Evolutionary conservation across 441 rosid species (phyloP), one percentile per base, ranked within the genome.

Genomic region (Heliophila coronopifolia): DNA sequence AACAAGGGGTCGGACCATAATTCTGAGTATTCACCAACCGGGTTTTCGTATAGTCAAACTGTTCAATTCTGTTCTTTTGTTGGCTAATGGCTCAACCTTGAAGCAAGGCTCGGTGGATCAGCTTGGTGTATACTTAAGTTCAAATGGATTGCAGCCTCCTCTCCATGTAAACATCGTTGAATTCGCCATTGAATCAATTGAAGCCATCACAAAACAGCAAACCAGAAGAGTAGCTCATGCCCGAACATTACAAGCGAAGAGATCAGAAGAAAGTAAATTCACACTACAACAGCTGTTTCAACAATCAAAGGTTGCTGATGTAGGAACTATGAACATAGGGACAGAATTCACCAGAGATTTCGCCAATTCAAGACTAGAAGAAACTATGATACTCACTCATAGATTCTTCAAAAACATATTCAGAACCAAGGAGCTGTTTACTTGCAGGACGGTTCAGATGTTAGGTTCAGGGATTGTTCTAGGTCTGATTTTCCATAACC

Each of bases 391-490:
- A 33, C 95, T 87, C 50, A 71, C 84, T 1, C 88, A 82, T 36
- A 73, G 96, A 54, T 91, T 91, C 77, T 87, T 93, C 19, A 91
- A 82, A 64, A 91, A 83, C 75, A 87, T 86, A 10, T 80, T 73
- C 63, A 63, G 96, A 54, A 86, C 94, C 44, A 90, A 75, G 61
- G 94, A 86, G 77, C 68, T 91, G 1, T 91, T 91, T 46, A 84
- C 77, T 0, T 82, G 84, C 68, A 68, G 95, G 47, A 77, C 93
- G 4, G 64, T 91, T 58, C 98, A 91, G 38, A 84, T 87, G 88
- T 61, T 91, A 73, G 41, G 76, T 41, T 80, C 91, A 3, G 95
- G 96, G 30, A 59, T 91, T 3, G 90, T 91, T 48, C 67, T 91
- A 12, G 98, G 96, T 15, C 83, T 90, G 17, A 83, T 91, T 48